Evolutionary conservation across 2,329 filamentous ascomycete genomes (phyloP).

Genomic region (Onygenales sp.): DNA sequence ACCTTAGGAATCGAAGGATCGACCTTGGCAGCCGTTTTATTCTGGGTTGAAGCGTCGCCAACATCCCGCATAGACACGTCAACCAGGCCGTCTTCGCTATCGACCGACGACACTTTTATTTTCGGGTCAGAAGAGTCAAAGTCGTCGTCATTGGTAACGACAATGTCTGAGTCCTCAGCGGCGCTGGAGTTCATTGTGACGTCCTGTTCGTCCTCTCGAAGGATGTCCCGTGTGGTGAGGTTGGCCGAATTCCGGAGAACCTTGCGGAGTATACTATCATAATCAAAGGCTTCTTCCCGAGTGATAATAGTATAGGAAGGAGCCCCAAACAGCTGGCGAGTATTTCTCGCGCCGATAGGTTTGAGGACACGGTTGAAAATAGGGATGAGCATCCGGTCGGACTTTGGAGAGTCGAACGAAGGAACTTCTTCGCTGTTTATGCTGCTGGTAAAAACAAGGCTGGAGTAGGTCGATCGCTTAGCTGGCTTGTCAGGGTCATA

Average conservation of each 20-base stretch:
- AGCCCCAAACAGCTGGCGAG: constrained; percentile 29
- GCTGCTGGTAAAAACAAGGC: constrained; percentile 18
- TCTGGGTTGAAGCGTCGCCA: constrained; percentile 25
- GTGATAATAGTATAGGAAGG: constrained; percentile 62
- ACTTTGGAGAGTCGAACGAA: constrained; percentile 32
- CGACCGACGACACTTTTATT: constrained; percentile 67
- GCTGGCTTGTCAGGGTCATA: constrained; percentile 50
- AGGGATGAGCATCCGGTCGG: constrained; percentile 38
- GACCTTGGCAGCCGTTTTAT: constrained; percentile 15
- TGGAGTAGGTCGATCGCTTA: constrained; percentile 24
- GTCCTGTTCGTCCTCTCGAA: constrained; percentile 42
- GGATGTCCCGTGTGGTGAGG: constrained; percentile 61
- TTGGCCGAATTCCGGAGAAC: constrained; percentile 65
- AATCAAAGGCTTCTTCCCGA: constrained; percentile 57
- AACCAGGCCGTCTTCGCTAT: constrained; percentile 83
- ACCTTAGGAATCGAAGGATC: constrained; percentile 24
- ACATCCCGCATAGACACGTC: constrained; percentile 76
- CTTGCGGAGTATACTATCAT: constrained; percentile 70
- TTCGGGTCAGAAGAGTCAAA: constrained; percentile 59
- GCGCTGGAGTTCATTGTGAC: constrained; percentile 42
- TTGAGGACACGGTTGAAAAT: constrained; percentile 35
- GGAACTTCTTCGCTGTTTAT: constrained; percentile 29
- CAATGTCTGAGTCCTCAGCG: constrained; percentile 55
- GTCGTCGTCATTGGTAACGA: constrained; percentile 53
- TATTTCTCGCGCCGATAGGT: constrained; percentile 17